Evolutionary conservation across 495 filamentous ascomycete genomes (phyloP), one percentile per base, ranked within the genome.

Genomic region (Pseudomonodictys pantanalensis): DNA sequence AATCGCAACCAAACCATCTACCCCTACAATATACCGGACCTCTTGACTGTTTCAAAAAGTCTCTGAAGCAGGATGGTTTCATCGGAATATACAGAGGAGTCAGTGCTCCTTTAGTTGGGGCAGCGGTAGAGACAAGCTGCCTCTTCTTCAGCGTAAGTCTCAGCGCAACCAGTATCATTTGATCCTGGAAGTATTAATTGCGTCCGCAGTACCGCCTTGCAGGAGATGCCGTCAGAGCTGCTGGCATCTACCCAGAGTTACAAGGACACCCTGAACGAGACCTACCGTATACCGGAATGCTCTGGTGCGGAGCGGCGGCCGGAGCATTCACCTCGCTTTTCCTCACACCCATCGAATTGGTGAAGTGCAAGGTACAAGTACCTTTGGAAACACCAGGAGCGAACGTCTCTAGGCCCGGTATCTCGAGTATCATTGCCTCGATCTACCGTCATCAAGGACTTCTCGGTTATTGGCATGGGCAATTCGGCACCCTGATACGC

Each of bases 341-440:
- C 29, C 82, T 99, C 45, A 99, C 95, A 0, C 95, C 95, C 0
- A 90, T 99, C 52, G 95, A 99, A 71, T 81, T 99, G 44, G 86
- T 99, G 68, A 99, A 99, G 74, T 99, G 95, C 80, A 92, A 92
- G 74, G 95, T 99, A 80, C 95, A 99, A 72, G 91, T 95, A 7
- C 83, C 83, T 3, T 43, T 76, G 3, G 54, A 69, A 2, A 70
- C 75, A 12, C 53, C 71, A 7, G 48, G 65, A 9, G 32, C 28
- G 58, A 46, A 2, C 46, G 50, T 30, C 39, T 60, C 18, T 56
- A 66, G 70, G 8, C 72, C 78, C 2, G 77, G 82, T 3, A 81
- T 83, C 0, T 70, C 89, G 23, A 75, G 70, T 3, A 75, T 95
- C 38, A 89, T 97, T 29, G 76, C 75, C 6, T 82, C 90, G 17